phyloP scores from a whole-genome alignment of 176 grass and related monocot genomes.

The Puya raimondii region DNA sequence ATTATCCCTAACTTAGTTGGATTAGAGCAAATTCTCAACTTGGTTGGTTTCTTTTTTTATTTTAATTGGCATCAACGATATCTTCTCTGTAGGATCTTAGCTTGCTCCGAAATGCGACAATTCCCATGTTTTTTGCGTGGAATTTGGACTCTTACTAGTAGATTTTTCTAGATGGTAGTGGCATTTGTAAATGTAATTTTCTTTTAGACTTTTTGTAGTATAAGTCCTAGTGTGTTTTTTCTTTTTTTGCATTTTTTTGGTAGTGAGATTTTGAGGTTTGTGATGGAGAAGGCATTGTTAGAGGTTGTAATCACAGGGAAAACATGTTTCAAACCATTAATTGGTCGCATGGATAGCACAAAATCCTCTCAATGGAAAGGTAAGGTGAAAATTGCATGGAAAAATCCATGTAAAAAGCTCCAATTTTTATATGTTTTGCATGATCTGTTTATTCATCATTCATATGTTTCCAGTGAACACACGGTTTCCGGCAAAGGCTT shows the following conservation, averaged over 20 bases:
- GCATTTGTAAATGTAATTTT: not conserved
- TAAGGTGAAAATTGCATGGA: not conserved
- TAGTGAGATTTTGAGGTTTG: no score
- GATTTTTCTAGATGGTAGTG: not conserved
- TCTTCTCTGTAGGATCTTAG: not conserved
- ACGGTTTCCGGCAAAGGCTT: slow-evolving; percentile 24
- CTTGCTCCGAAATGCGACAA: not conserved
- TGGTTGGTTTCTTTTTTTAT: not conserved
- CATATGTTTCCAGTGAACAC: not conserved
- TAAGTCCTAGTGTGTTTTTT: no score
- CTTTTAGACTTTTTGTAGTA: not conserved
- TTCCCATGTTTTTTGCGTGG: not conserved
- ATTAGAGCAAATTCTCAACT: not conserved
- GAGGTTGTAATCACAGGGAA: slow-evolving; percentile 3
- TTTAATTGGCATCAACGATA: not conserved
- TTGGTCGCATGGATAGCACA: not conserved
- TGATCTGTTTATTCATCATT: not conserved
- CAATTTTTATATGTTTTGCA: not conserved
- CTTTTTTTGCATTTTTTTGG: not conserved
- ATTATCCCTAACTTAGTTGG: not conserved
- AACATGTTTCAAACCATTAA: not conserved
- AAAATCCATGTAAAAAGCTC: not conserved
- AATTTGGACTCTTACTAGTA: not conserved
- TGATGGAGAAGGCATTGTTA: slow-evolving; percentile 15
- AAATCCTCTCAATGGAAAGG: slow-evolving; percentile 12